Base-by-base conservation (phyloP, 73 alveolate species). In the Paramecium caudatum region DNA sequence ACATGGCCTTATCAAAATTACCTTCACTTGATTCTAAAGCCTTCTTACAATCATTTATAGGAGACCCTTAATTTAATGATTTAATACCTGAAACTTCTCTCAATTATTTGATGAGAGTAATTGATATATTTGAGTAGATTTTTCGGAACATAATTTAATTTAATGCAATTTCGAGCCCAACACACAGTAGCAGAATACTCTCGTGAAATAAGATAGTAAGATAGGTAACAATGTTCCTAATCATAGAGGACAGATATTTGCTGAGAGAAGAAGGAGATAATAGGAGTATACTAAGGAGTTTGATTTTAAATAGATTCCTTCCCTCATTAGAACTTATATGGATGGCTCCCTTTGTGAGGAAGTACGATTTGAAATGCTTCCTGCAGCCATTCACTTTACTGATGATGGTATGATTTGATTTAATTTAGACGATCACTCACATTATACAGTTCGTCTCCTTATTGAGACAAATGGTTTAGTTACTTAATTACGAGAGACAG, bases 71-170 rank as follows among this genome's bases (percentile, higher is more conserved):
- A 12, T 5, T 74, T 9, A 2, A 16, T 0, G 1, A 2, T 32
- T 65, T 13, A 15, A 65, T 65, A 65, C 83, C 83, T 13, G 83
- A 33, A 17, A 36, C 83, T 65, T 74, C 62, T 74, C 88, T 74
- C 27, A 74, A 41, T 45, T 74, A 15, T n/a, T 74, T 74, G 7
- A 74, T 74, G 4, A 74, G 88, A 0, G 39, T 8, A 2, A 39
- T 37, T 12, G 88, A 74, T 41, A 74, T 74, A 45, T 36, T 74
- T 65, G 83, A 25, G 49, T 33, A 65, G 27, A 33, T 65, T 65
- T 33, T 65, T 65, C 83, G 27, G 47, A 65, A 65, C 83, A 65
- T 65, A 33, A 65, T 30, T 65, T 7, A 41, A 41, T 41, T 41
- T 41, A n/a, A n/a, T n/a, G n/a, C n/a, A n/a, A n/a, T n/a, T n/a